phyloP scores from a whole-genome alignment of 345 rosid genomes.

The Firmiana major region DNA sequence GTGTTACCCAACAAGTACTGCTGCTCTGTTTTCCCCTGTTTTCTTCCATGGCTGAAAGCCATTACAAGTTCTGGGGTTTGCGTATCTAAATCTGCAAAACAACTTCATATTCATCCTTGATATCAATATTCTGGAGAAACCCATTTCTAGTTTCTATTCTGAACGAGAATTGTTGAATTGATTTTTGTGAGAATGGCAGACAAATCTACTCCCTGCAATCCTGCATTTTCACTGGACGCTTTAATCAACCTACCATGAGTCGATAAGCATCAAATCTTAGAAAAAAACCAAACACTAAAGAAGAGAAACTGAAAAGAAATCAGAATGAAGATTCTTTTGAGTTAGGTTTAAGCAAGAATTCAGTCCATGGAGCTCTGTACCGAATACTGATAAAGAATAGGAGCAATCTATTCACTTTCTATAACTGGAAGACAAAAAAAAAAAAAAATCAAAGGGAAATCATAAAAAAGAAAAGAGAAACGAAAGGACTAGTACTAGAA shows the following conservation, averaged over 20 bases:
- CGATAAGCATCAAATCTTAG: no score
- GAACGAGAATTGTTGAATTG: not conserved
- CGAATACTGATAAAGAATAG: not conserved
- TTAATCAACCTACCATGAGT: no score
- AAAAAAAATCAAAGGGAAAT: no score
- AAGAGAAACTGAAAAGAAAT: not conserved
- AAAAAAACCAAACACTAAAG: no score
- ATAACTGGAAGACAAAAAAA: no score
- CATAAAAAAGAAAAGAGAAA: no score
- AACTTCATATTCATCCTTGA: not conserved
- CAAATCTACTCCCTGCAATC: not conserved
- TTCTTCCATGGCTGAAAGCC: not conserved
- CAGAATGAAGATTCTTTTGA: not conserved
- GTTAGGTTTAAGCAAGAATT: not conserved
- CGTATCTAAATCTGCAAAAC: not conserved
- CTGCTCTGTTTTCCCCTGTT: not conserved
- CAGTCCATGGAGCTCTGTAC: no score
- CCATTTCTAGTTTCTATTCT: not conserved
- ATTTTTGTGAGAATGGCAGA: not conserved
- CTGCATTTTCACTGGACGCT: not conserved
- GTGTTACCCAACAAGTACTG: not conserved
- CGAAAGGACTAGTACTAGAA: no score
- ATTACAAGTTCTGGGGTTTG: not conserved
- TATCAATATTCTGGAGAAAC: not conserved
- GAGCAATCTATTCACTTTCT: not conserved